Base-by-base conservation (phyloP, 371 early-diverging fungal species). In the Actinomortierella ambigua region DNA sequence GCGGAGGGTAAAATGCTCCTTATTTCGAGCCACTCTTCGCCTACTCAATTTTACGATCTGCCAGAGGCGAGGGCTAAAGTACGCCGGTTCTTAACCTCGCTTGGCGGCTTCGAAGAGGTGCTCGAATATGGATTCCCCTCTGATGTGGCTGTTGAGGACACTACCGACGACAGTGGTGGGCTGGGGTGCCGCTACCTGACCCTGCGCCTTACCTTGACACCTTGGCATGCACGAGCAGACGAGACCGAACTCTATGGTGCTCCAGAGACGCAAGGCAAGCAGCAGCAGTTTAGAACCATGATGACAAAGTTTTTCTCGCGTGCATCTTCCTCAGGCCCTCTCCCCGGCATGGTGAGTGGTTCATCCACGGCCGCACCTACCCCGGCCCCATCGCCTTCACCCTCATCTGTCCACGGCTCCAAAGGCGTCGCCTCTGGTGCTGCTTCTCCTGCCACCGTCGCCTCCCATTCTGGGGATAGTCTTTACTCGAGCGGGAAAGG, bases 191-290 rank as follows among this genome's bases (percentile, higher is more conserved):
- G 63, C 15, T 73, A 63, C 53, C 44, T 73, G 53, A 73, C 75
- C 0, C 54, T 73, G 42, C 50, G 75, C 17, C 43, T 73, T 49
- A 73, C 75, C 11, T 54, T 73, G 53, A 73, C 75, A 0, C 75
- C 75, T 5, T 73, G 67, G 75, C 67, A 67, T 50, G 67, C 75
- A 7, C 63, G 75, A 18, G 75, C 67, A 15, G 63, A 73, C 14
- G 75, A 73, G 27, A n/a, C 61, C 0, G 49, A 53, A 34, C 57
- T 73, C 18, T 73, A 73, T 51, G 75, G 67, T 2, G 15, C 55
- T 2, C 56, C 50, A 11, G 20, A 11, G 0, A 61, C 57, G 18
- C 18, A 42, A 14, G 51, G n/a, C 0, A 59, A 63, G 41, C 49
- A 59, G 17, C 43, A 44, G 1, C 65, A 65, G 2, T 52, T 61